Evolutionary conservation across 371 early-diverging fungal species (phyloP).

Genomic region (Thermomucor indicae-seudaticae): DNA sequence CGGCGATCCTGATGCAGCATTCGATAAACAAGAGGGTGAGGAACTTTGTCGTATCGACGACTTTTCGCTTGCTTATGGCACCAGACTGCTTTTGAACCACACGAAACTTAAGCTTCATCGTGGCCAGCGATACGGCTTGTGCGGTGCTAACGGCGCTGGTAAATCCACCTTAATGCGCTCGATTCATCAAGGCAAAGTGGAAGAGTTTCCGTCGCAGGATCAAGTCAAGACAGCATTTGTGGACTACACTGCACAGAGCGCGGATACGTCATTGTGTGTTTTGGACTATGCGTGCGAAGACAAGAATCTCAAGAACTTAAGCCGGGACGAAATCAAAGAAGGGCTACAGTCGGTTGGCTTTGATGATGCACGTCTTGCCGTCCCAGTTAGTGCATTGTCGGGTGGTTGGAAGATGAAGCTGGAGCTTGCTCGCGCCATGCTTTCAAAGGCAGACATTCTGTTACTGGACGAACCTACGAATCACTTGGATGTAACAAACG

Average conservation of each 20-base stretch:
- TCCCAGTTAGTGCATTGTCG: constrained; percentile 63
- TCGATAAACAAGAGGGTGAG: constrained; percentile 57
- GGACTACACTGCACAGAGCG: constrained; percentile 73
- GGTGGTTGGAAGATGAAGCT: constrained; percentile 93
- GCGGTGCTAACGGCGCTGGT: constrained; percentile 90
- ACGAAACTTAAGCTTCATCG: constrained; percentile 74
- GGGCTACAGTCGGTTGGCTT: constrained; percentile 64
- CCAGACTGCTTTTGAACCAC: constrained; percentile 76
- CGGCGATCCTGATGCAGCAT: constrained; percentile 40
- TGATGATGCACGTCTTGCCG: constrained; percentile 51
- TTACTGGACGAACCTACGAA: constrained; percentile 98
- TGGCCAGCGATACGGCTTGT: constrained; percentile 78
- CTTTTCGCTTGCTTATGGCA: constrained; percentile 79
- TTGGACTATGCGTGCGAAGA: constrained; percentile 61
- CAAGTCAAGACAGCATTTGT: constrained; percentile 68
- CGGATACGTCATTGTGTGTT: constrained; percentile 58
- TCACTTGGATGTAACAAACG: constrained; percentile 88
- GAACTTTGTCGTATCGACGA: constrained; percentile 73
- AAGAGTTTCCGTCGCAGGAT: constrained; percentile 72
- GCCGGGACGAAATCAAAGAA: constrained; percentile 51
- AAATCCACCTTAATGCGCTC: constrained; percentile 90
- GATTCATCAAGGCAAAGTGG: constrained; percentile 68
- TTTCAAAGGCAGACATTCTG: constrained; percentile 85
- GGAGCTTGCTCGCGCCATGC: constrained; percentile 79
- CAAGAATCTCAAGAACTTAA: constrained; percentile 36